A percentile compares a stretch with the other conserved stretches of the same genome.
phyloP scores from a whole-genome alignment of 2,329 filamentous ascomycete genomes.

The Exserohilum rostratum region DNA sequence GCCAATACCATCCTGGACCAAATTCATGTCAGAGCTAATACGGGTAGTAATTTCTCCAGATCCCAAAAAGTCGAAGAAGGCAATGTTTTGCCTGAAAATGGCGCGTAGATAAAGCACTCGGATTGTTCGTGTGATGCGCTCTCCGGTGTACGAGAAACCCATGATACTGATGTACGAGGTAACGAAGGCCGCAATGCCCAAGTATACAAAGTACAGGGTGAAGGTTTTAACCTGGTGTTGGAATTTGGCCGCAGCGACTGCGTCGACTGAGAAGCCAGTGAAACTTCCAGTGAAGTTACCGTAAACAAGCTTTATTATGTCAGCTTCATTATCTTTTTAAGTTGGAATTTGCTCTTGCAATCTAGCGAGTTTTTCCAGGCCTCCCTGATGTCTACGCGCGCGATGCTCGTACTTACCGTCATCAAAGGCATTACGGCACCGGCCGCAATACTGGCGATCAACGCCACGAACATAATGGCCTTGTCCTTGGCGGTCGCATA shows the following conservation, averaged over 20 bases:
- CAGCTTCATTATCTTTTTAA: background rate
- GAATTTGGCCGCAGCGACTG: constrained; percentile 33
- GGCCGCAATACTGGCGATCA: constrained; percentile 70
- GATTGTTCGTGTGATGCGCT: constrained; percentile 55
- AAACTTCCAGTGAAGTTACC: constrained; percentile 49
- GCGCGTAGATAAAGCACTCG: constrained; percentile 68
- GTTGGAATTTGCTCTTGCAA: background rate
- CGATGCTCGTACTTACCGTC: constrained; percentile 56
- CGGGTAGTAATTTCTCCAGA: constrained; percentile 94
- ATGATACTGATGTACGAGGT: constrained; percentile 79
- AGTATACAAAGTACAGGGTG: constrained; percentile 49
- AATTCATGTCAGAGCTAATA: constrained; percentile 92
- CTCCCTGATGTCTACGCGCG: no score
- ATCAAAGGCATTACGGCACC: constrained; percentile 77
- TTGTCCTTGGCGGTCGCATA: constrained; percentile 52
- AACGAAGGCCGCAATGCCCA: constrained; percentile 56
- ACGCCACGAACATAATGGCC: constrained; percentile 57
- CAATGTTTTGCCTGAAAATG: constrained; percentile 51
- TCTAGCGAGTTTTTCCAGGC: background rate
- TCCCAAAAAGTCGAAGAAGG: constrained; percentile 77
- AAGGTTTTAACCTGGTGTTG: constrained; percentile 38
- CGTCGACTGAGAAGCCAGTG: constrained; percentile 43
- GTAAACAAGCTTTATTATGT: constrained; percentile 40
- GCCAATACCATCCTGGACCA: constrained; percentile 86
- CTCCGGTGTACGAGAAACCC: constrained; percentile 76